A percentile compares a stretch with the other conserved stretches of the same genome.
These are phyloP conservation scores for Phytophthora pistaciae DNA, from an alignment of 352 stramenopile genomes.

Conservation along the genomic window DNA sequence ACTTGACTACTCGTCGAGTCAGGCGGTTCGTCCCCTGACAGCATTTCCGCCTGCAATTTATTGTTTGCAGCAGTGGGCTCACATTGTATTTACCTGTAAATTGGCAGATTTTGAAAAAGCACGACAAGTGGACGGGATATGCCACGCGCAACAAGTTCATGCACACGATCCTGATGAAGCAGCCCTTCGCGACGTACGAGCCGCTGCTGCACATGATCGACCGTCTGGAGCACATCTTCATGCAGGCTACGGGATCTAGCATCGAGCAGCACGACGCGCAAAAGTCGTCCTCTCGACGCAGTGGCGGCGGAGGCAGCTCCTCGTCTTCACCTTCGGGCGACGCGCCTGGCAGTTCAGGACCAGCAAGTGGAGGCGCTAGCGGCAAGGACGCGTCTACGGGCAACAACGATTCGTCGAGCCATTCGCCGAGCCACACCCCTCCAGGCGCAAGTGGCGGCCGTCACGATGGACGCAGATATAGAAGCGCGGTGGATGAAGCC, in stretches of 20 bases:
- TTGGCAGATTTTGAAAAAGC: slow-evolving; percentile 87
- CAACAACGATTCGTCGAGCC: slow-evolving; percentile 27
- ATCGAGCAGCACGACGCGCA: slow-evolving; percentile 87
- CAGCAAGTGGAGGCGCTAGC: slow-evolving; percentile 8
- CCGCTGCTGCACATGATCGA: slow-evolving; percentile 89
- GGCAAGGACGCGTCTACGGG: slow-evolving; percentile 16
- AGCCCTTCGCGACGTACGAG: slow-evolving; percentile 88
- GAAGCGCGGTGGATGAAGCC: slow-evolving; percentile 33
- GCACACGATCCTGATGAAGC: slow-evolving; percentile 91
- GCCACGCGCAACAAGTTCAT: slow-evolving; percentile 92
- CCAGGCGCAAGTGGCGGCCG: slow-evolving; percentile 28
- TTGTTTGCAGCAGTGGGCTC: not conserved
- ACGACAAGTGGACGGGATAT: slow-evolving; percentile 93
- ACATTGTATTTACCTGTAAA: slow-evolving; percentile 4
- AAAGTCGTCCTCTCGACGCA: slow-evolving; percentile 53
- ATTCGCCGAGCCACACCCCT: slow-evolving; percentile 45
- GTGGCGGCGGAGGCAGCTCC: slow-evolving; percentile 35
- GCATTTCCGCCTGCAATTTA: slow-evolving; percentile 4
- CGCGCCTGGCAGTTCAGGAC: slow-evolving; percentile 13
- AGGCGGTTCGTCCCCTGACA: slow-evolving; percentile 28
- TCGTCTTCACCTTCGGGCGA: slow-evolving; percentile 33
- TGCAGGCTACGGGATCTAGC: slow-evolving; percentile 85
- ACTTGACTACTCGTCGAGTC: slow-evolving; percentile 7
- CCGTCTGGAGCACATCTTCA: slow-evolving; percentile 89
- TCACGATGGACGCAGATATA: slow-evolving; percentile 35